Evolutionary conservation across 345 rosid genomes (phyloP).

Genomic region (Noccaea caerulescens): DNA sequence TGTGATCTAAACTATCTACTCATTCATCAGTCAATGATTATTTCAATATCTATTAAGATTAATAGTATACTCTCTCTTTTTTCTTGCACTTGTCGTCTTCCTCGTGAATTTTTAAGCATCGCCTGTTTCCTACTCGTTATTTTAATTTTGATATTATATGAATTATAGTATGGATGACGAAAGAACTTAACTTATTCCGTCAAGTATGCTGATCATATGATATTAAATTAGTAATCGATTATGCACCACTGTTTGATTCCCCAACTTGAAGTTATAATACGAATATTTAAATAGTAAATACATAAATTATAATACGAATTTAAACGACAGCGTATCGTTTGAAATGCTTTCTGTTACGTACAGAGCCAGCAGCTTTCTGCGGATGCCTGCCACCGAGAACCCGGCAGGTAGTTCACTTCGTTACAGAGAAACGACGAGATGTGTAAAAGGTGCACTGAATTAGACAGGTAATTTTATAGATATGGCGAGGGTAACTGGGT

Average conservation of each 20-base stretch:
- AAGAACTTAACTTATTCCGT: slow-evolving; percentile 27
- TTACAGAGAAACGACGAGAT: slow-evolving; percentile 14
- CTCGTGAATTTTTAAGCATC: slow-evolving; percentile 26
- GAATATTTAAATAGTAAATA: no score
- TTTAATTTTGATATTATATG: background rate
- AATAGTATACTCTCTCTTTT: background rate
- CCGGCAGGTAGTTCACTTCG: slow-evolving; percentile 8
- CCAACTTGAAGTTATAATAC: no score
- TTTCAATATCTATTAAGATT: background rate
- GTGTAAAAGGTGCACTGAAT: slow-evolving; percentile 9
- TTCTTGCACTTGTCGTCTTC: slow-evolving; percentile 34
- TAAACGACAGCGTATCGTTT: background rate
- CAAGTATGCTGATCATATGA: slow-evolving; percentile 28
- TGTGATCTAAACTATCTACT: slow-evolving; percentile 27
- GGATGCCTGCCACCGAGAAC: background rate
- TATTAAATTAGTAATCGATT: background rate
- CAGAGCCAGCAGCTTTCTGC: background rate
- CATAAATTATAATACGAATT: background rate
- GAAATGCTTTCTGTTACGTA: background rate
- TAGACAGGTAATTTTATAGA: background rate
- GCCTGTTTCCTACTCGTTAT: background rate
- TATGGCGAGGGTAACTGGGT: background rate
- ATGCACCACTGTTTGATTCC: slow-evolving; percentile 3
- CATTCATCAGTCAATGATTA: slow-evolving; percentile 20
- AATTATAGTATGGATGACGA: slow-evolving; percentile 1